Evolutionary conservation across 495 filamentous ascomycete genomes (phyloP), one percentile per base, ranked within the genome.

Genomic region (Neurospora discreta): DNA sequence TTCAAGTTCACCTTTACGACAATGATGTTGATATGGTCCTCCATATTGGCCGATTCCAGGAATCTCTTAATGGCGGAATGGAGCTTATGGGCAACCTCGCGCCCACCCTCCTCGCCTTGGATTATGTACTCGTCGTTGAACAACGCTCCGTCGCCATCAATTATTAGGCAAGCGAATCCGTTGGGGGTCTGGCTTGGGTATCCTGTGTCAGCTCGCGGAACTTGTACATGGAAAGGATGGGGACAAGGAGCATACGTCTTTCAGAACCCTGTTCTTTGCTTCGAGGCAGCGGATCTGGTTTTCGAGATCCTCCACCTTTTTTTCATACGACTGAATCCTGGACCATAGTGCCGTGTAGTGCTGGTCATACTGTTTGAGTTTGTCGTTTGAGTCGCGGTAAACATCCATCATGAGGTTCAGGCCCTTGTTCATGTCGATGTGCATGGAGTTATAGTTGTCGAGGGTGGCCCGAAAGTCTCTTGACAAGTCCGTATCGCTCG

Each of bases 141-240:
- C 23, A 80, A 68, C 11, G 77, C 77, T 0, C 79, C 79, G 39
- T 80, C 78, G 46, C 79, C 79, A 39, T 81, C 79, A 39, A 81
- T 75, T 16, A 81, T 71, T 30, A 77, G 76, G 70, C 76, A 78
- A 4, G 73, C 79, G 38, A 79, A 80, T 0, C 73, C 65, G 5
- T 69, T 70, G 15, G 77, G 73, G 13, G 13, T 16, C 52, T 60
- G 26, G 5, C 7, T 33, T 8, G 15, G 33, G 52, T 7, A 2
- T 4, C 6, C 8, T 33, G 6, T 60, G 26, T 60, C 6, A 60
- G 52, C 52, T 33, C 0, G 3, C 3, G 52, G 3, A 7, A 16
- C 8, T 30, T 18, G 23, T 33, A 15, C 16, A 18, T 18, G 52
- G 15, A 60, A 26, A 60, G 52, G 6, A 15, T 26, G 46, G 30